A percentile compares a stretch with the other conserved stretches of the same genome.
Evolutionary conservation across 2,329 filamentous ascomycete genomes (phyloP).

Genomic region (Aulographum hederae): DNA sequence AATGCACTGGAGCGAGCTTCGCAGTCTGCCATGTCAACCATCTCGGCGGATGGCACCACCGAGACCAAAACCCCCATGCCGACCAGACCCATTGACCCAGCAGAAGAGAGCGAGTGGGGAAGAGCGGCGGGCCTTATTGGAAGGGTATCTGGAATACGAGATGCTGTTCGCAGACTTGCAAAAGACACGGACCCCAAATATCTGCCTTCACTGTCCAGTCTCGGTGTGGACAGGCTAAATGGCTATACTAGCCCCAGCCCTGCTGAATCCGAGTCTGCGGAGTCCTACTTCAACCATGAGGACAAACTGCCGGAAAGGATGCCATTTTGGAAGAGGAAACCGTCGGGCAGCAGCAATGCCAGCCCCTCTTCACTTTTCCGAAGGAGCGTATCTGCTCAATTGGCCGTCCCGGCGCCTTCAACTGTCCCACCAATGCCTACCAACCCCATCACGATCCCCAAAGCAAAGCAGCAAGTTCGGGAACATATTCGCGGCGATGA

Average conservation of each 20-base stretch:
- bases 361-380: constrained; percentile 25
- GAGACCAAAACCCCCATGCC: constrained; percentile 13
- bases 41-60: constrained; percentile 8
- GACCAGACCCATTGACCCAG: constrained; percentile 16
- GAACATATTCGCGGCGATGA: constrained; percentile 24
- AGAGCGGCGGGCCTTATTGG: constrained; percentile 74
- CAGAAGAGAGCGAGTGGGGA: constrained; percentile 71
- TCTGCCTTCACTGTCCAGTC: constrained; percentile 14
- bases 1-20: constrained; percentile 70
- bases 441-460: constrained; percentile 17
- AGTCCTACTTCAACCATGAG: constrained; percentile 38
- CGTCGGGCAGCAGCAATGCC: constrained; percentile 35
- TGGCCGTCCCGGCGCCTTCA: constrained; percentile 27
- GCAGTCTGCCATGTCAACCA: constrained; percentile 20
- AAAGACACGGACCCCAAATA: constrained; percentile 63
- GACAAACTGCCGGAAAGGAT: too few species aligned
- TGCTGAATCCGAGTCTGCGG: constrained; percentile 27
- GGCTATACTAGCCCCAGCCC: constrained; percentile 20
- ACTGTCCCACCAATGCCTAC: constrained; percentile 16
- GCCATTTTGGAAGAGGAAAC: constrained; percentile 85
- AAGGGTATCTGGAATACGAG: constrained; percentile 69
- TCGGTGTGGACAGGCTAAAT: constrained; percentile 13
- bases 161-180: constrained; percentile 71
- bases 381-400: constrained; percentile 33
- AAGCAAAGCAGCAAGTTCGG: constrained; percentile 21